Percentiles rank a stretch among this genome's conserved stretches.
Conservation (phyloP, 2,329 filamentous ascomycete genomes). For the Hortaea sp. region DNA sequence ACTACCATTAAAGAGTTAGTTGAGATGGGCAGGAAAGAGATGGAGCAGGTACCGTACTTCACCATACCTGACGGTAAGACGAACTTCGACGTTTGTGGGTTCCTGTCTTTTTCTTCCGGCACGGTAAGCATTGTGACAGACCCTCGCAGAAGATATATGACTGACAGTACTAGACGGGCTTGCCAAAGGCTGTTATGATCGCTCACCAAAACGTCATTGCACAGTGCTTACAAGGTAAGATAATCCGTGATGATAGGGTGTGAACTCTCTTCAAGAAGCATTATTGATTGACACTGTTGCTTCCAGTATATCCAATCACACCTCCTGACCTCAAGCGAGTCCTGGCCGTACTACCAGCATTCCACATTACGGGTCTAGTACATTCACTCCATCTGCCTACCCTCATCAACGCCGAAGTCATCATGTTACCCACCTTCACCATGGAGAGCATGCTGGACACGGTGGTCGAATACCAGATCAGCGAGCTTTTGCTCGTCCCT, state of each 20-base stretch:
- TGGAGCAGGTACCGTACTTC: constrained; percentile 38
- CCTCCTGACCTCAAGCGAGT: constrained; percentile 39
- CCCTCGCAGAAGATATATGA: too few relatives aligned
- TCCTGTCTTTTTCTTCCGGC: constrained; percentile 40
- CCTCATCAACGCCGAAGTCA: constrained; percentile 54
- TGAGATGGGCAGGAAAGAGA: constrained; percentile 30
- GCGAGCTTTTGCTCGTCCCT: constrained; percentile 49
- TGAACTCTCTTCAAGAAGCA: too few relatives aligned
- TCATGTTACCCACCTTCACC: constrained; percentile 56
- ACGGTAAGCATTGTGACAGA: constrained; percentile 17
- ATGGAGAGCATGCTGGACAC: constrained; percentile 48
- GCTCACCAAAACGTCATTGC: constrained; percentile 46
- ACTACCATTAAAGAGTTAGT: constrained; percentile 39
- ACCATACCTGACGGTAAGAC: constrained; percentile 42
- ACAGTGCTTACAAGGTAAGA: constrained; percentile 45
- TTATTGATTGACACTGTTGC: too few relatives aligned
- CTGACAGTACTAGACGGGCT: constrained; percentile 25
- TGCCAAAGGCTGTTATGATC: constrained; percentile 45
- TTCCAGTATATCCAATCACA: constrained; percentile 39
- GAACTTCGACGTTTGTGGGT: constrained; percentile 48
- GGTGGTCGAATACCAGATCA: constrained; percentile 43
- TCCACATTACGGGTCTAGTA: constrained; percentile 55
- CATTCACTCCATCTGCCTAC: constrained; percentile 54
- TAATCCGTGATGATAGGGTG: too few relatives aligned
- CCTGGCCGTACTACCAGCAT: constrained; percentile 50